Base-by-base conservation (phyloP, 768 basidiomycete species). In the Trametes coccinea region DNA sequence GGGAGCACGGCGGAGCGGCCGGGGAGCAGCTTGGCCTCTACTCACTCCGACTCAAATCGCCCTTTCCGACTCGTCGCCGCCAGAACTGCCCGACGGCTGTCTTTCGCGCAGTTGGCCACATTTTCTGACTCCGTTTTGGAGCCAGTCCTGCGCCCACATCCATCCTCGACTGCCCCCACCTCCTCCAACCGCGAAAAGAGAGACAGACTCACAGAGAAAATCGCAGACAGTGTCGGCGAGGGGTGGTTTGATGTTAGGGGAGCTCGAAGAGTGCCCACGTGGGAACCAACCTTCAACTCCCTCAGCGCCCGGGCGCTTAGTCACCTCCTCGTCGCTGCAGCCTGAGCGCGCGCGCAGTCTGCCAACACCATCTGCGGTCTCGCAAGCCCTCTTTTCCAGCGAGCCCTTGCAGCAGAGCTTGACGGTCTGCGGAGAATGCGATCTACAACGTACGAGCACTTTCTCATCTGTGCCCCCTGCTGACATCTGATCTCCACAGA, bases 21-120 rank as follows among this genome's bases (percentile, higher is more conserved):
- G 62, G 63, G 44, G 62, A 62, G 57, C 47, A 59, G 60, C 56
- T 27, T 50, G 41, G 60, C 54, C 34, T 37, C 34, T 60, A 62
- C 71, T 69, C 71, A 72, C 71, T 72, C 71, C 71, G 71, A 72
- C 69, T 69, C 67, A 70, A 69, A 66, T 69, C 66, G 58, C 58
- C 59, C 65, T 62, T 67, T 66, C 71, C 71, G 71, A 69, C 54
- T 59, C 63, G 71, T 72, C 71, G 69, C 69, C 71, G 71, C 71
- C 69, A 69, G 69, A 72, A 69, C 64, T 66, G 40, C 58, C 64
- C 63, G 61, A 59, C 64, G 53, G 40, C 46, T 53, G 50, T 51
- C 41, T 46, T 56, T n/a, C 49, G 50, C 54, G 48, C 62, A 48
- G 48, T 58, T 31, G 14, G 40, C 53, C 53, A 33, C 56, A 45